Base-by-base conservation (phyloP, 2,329 filamentous ascomycete genomes). In the Fusarium duplospermum region DNA sequence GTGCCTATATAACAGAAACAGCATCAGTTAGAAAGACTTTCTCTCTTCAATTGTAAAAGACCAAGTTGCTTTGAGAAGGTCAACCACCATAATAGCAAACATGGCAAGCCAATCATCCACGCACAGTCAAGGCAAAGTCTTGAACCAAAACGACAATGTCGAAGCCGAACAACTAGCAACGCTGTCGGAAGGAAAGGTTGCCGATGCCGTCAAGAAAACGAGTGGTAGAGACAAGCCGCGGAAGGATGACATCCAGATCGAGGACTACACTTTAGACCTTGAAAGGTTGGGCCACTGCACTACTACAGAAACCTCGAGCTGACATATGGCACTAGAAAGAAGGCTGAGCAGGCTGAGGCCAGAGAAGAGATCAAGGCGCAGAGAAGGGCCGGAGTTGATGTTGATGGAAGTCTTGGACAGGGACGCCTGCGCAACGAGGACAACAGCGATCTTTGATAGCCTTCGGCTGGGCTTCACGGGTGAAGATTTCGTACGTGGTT, bases 121-220 rank as follows among this genome's bases (percentile, higher is more conserved):
- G 38, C 63, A 62, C 22, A 29, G 2, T 22, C n/a, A 38, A 62
- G 6, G 14, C 35, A n/a, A 64, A 45, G 24, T 1, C 22, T 20
- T 50, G 10, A 8, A 31, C 0, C 69, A 76, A 38, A 76, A 76
- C 22, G 59, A 72, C 14, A 76, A 76, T n/a, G 74, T 75, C 45
- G 58, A 76, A 22, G 69, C 70, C 16, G 74, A 76, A 27, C 74
- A 76, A 31, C 27, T 76, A 7, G 74, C 71, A 4, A 76, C 74
- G 6, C 61, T 76, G 2, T 61, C 74, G 31, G 74, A 76, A 59
- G 74, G 74, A 33, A 76, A 76, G 31, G 69, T 76, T 22, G 74
- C 74, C 3, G 72, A 73, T 47, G 74, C 72, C 18, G 74, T 76
- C 1, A 68, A 76, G 52, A 50, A 47, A 4, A 52, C 70, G 8